phyloP scores from a whole-genome alignment of 257 asterid species.

The Solanum tarijense region DNA sequence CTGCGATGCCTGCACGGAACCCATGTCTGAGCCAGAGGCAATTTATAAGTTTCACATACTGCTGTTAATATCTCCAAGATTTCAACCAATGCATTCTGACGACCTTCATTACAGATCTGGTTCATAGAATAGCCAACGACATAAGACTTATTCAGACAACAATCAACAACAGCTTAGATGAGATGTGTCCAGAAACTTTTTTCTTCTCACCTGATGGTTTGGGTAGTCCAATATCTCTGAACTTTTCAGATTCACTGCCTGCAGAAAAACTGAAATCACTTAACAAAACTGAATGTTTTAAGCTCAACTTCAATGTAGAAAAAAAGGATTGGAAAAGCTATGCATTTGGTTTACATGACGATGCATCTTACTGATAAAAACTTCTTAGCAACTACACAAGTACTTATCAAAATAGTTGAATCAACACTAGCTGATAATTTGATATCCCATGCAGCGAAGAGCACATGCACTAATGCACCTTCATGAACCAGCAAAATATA shows the following conservation, averaged over 20 bases:
- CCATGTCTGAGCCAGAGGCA: constrained; percentile 97
- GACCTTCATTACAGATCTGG: constrained; percentile 87
- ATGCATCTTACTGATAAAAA: not conserved
- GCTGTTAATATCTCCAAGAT: constrained; percentile 73
- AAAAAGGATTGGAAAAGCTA: not conserved
- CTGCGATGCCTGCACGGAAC: constrained; percentile 85
- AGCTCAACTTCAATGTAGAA: not conserved
- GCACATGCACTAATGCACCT: not conserved
- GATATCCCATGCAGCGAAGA: not conserved
- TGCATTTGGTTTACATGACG: not conserved
- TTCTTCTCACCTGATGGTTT: constrained; percentile 52
- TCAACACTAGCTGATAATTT: not conserved
- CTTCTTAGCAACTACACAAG: not conserved
- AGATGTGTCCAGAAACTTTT: not conserved
- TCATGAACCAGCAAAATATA: not conserved
- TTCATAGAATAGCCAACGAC: constrained; percentile 8
- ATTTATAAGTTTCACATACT: constrained; percentile 72
- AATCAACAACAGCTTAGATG: not conserved
- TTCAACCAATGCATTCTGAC: constrained; percentile 75
- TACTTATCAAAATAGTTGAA: not conserved
- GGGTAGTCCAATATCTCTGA: constrained; percentile 75
- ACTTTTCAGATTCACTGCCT: constrained; percentile 91
- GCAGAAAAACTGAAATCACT: constrained; percentile 34
- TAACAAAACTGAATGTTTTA: not conserved
- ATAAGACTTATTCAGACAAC: constrained; percentile 2